Evolutionary conservation across 192 early-diverging fungal genomes (phyloP).

Genomic region (Chytriomyces sp.): DNA sequence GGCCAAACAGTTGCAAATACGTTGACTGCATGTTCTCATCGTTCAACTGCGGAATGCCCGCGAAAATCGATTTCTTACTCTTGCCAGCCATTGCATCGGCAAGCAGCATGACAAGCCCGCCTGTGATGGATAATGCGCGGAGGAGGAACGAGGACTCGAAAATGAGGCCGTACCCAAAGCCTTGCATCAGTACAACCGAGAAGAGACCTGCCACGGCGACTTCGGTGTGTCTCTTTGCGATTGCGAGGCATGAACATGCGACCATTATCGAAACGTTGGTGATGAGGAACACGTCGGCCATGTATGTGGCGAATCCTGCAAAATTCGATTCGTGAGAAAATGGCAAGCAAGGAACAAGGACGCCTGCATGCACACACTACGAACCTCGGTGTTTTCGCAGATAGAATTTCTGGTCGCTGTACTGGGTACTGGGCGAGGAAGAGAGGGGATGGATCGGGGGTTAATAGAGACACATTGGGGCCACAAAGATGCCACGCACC

Average conservation of each 20-base stretch:
- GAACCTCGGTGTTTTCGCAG: constrained; percentile 75
- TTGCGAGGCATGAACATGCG: constrained; percentile 81
- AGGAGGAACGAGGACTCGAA: constrained; percentile 90
- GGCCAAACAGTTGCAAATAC: constrained; percentile 91
- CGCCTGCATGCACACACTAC: neutral
- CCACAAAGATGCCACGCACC: constrained; percentile 31
- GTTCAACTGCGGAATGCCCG: constrained; percentile 83
- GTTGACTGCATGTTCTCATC: constrained; percentile 80
- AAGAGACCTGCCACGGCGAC: constrained; percentile 83
- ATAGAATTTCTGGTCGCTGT: constrained; percentile 79
- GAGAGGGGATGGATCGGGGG: neutral
- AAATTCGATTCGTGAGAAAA: neutral
- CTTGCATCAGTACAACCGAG: constrained; percentile 77
- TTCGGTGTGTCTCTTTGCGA: constrained; percentile 81
- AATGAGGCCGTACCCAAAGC: constrained; percentile 92
- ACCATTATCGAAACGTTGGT: constrained; percentile 85
- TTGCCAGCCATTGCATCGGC: constrained; percentile 72
- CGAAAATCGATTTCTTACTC: constrained; percentile 70
- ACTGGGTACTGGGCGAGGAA: constrained; percentile 65
- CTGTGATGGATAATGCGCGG: constrained; percentile 90
- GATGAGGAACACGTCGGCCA: constrained; percentile 86
- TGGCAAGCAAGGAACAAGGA: neutral
- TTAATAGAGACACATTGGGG: neutral
- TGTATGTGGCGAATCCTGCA: constrained; percentile 72
- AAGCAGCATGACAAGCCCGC: constrained; percentile 93